Evolutionary conservation across 257 asterid genomes (phyloP).

Genomic region (Fraxinus americana): DNA sequence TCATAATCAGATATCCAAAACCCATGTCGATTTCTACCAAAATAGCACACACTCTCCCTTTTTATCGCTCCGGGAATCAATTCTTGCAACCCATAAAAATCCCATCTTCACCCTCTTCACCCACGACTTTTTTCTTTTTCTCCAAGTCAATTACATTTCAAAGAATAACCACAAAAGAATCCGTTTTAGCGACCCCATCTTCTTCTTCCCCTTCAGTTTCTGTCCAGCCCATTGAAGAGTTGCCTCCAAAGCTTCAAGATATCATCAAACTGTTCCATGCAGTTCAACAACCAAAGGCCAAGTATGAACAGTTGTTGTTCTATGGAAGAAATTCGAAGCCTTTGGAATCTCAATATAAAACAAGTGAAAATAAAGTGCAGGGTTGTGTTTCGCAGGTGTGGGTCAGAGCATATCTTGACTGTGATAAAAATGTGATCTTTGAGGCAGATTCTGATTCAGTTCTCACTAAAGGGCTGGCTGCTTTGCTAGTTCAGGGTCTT

Average conservation of each 20-base stretch:
- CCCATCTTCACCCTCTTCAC: constrained; percentile 25
- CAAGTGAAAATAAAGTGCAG: constrained; percentile 62
- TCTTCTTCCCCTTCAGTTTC: constrained; percentile 40
- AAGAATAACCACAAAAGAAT: constrained; percentile 43
- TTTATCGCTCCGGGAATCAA: constrained; percentile 27
- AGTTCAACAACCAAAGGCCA: constrained; percentile 67
- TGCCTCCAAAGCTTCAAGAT: constrained; percentile 79
- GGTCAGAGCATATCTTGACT: constrained; percentile 68
- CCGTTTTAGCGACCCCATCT: constrained; percentile 33
- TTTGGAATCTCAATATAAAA: constrained; percentile 54
- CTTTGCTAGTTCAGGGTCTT: constrained; percentile 80
- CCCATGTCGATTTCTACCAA: constrained; percentile 54
- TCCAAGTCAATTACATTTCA: constrained; percentile 45
- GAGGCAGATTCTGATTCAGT: constrained; percentile 90
- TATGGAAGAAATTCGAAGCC: constrained; percentile 65
- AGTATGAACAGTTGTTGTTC: constrained; percentile 69
- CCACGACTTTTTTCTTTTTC: constrained; percentile 31
- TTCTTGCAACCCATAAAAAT: constrained; percentile 33
- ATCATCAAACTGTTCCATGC: constrained; percentile 65
- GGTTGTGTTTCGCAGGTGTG: constrained; percentile 89
- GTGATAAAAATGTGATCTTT: constrained; percentile 61
- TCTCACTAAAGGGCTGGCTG: constrained; percentile 82
- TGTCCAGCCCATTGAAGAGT: constrained; percentile 63
- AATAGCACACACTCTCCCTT: constrained; percentile 31
- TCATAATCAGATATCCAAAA: not conserved